Evolutionary conservation across 768 basidiomycete species (phyloP).

Genomic region (Amanita inopinata): DNA sequence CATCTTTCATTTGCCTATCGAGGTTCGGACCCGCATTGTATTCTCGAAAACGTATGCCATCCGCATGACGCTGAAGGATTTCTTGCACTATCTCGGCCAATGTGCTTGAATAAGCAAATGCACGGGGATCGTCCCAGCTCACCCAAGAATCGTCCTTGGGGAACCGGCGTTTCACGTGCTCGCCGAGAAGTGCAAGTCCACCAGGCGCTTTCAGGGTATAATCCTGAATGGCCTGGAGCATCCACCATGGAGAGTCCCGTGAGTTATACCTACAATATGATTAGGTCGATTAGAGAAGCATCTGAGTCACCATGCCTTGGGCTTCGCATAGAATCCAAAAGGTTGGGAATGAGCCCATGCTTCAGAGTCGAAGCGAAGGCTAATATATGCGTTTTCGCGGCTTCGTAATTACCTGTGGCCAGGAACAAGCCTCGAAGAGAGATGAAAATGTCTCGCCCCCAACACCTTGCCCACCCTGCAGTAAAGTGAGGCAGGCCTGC

Average conservation of each 20-base stretch:
- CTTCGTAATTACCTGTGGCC: slow-evolving; percentile 82
- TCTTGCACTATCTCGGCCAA: slow-evolving; percentile 96
- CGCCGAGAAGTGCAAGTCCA: slow-evolving; percentile 70
- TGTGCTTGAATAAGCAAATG: slow-evolving; percentile 74
- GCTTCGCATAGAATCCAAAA: slow-evolving; percentile 79
- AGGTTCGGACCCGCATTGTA: slow-evolving; percentile 94
- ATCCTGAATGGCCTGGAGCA: slow-evolving; percentile 97
- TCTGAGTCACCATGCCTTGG: slow-evolving; percentile 49
- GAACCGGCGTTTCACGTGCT: slow-evolving; percentile 86
- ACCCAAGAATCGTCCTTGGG: slow-evolving; percentile 93
- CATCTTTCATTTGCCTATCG: slow-evolving; percentile 93
- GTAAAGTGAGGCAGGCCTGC: slow-evolving; percentile 95
- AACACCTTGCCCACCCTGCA: slow-evolving; percentile 89
- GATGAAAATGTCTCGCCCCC: slow-evolving; percentile 95
- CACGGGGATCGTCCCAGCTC: slow-evolving; percentile 75
- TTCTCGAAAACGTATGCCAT: slow-evolving; percentile 90
- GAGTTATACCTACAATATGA: slow-evolving; percentile 71
- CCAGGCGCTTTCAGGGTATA: slow-evolving; percentile 79
- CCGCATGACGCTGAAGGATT: slow-evolving; percentile 86
- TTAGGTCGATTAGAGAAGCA: neutral
- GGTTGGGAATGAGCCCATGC: slow-evolving; percentile 93
- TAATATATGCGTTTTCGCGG: slow-evolving; percentile 82
- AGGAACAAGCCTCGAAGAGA: slow-evolving; percentile 89
- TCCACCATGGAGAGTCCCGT: slow-evolving; percentile 98
- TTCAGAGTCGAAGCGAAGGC: slow-evolving; percentile 90